Base-by-base conservation (phyloP, 805 yeast genomes). In the Saccharomycopsis fodiens region DNA sequence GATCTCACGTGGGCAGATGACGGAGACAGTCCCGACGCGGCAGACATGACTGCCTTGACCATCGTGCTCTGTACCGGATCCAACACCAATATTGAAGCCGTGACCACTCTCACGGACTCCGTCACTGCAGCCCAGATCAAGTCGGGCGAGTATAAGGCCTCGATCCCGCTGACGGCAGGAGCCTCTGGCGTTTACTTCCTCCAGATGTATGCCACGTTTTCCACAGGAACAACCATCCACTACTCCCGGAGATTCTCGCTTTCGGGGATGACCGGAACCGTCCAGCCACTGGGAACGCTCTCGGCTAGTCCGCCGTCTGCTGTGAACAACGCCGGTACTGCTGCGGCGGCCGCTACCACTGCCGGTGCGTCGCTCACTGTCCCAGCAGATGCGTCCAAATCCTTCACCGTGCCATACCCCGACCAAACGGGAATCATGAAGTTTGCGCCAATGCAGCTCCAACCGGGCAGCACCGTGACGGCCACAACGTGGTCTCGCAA, bases 381-480 rank as follows among this genome's bases (percentile, higher is more conserved):
- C 4, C 27, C 50, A 10, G 67, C 67, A 13, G 70, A 67, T 53
- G 60, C 66, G 32, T 63, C 78, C 0, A 62, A 59, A 12, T 79
- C 86, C 2, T 82, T 82, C 60, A 60, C 81, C 2, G 66, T 88
- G 4, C 74, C 95, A 2, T 91, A 89, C 65, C 73, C 85, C 3
- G 51, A 55, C 55, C 97, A 91, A 65, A 82, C 91, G 0, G 96
- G 96, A 25, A 62, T 54, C 17, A 76, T 85, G 4, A 74, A 87
- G 55, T 85, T 65, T 61, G 97, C 97, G 1, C 96, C 97, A 44
- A 86, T 88, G 96, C 97, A 89, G 65, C 61, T 70, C 48, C 96
- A 87, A 63, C 97, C 97, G 3, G 84, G 82, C 3, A 58, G 83
- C 1, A 66, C 64, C 6, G 74, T 86, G 27, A 83, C 95, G 1